Percentiles rank a stretch among this genome's conserved stretches.
phyloP scores from a whole-genome alignment of 768 basidiomycete species.

The Terana coerulea region DNA sequence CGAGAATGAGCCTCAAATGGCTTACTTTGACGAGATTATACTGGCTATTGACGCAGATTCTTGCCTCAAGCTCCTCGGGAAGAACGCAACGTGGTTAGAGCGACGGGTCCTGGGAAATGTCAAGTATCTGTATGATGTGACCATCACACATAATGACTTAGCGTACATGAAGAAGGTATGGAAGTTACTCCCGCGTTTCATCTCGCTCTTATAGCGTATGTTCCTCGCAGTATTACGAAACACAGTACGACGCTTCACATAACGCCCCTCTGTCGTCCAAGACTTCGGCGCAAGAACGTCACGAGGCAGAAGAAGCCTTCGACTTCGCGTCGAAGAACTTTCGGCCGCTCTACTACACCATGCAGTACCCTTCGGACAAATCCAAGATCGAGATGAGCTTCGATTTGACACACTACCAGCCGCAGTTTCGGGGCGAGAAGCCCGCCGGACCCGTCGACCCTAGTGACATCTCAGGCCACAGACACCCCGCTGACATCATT shows the following conservation, averaged over 20 bases:
- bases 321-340: slow-evolving; percentile 38
- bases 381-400: slow-evolving; percentile 51
- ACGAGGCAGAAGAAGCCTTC: slow-evolving; percentile 27
- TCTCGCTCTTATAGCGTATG: neutral
- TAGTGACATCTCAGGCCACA: slow-evolving; percentile 16
- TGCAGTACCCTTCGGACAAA: slow-evolving; percentile 39
- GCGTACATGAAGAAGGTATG: slow-evolving; percentile 44
- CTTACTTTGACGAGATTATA: slow-evolving; percentile 42
- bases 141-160: slow-evolving; percentile 46
- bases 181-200: neutral
- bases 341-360: slow-evolving; percentile 43
- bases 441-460: slow-evolving; percentile 21
- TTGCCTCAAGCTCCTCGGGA: slow-evolving; percentile 37
- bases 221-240: slow-evolving; percentile 36
- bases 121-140: slow-evolving; percentile 45
- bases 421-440: slow-evolving; percentile 35
- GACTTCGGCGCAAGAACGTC: slow-evolving; percentile 21
- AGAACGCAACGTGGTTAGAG: slow-evolving; percentile 36
- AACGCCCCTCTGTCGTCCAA: slow-evolving; percentile 19
- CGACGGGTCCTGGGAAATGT: slow-evolving; percentile 38
- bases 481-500: slow-evolving; percentile 18
- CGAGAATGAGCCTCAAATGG: slow-evolving; percentile 17
- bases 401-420: slow-evolving; percentile 45
- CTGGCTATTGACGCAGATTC: slow-evolving; percentile 42
- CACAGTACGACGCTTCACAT: slow-evolving; percentile 32